Evolutionary conservation across 495 filamentous ascomycete genomes (phyloP).

Genomic region (Xanthoparmelia taractica): DNA sequence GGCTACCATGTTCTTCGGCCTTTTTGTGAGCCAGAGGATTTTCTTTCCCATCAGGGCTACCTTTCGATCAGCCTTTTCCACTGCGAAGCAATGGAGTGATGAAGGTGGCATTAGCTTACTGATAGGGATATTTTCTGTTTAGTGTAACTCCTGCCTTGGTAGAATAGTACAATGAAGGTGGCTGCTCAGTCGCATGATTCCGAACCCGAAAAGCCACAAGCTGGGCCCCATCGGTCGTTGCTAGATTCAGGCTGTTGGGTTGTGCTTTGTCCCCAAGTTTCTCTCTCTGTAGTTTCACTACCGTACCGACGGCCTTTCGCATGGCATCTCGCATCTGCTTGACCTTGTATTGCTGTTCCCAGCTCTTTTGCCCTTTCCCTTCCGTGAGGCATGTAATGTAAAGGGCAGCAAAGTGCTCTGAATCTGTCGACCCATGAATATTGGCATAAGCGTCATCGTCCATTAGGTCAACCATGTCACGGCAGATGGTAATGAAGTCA

Average conservation of each 20-base stretch:
- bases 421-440: conserved; percentile 42
- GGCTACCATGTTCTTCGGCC: conserved; percentile 33
- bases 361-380: conserved; percentile 25
- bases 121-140: conserved; percentile 41
- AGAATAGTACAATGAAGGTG: conserved; percentile 41
- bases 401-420: conserved; percentile 44
- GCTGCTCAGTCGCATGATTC: conserved; percentile 41
- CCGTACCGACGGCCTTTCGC: conserved; percentile 33
- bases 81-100: neutral
- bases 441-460: conserved; percentile 37
- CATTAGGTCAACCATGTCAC: conserved; percentile 35
- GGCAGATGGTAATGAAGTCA: conserved; percentile 36
- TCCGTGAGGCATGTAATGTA: conserved; percentile 42
- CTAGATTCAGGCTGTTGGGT: conserved; percentile 39
- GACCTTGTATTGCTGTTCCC: conserved; percentile 35
- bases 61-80: neutral
- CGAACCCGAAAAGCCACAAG: conserved; percentile 41
- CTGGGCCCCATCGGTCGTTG: conserved; percentile 35
- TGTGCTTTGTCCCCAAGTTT: conserved; percentile 30
- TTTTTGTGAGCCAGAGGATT: conserved; percentile 27
- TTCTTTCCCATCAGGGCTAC: conserved; percentile 23
- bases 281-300: conserved; percentile 37
- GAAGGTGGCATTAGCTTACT: conserved; percentile 30
- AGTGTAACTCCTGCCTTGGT: conserved; percentile 37
- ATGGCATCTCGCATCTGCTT: conserved; percentile 37